phyloP scores from a whole-genome alignment of 345 rosid genomes.

The Theobroma cacao region DNA sequence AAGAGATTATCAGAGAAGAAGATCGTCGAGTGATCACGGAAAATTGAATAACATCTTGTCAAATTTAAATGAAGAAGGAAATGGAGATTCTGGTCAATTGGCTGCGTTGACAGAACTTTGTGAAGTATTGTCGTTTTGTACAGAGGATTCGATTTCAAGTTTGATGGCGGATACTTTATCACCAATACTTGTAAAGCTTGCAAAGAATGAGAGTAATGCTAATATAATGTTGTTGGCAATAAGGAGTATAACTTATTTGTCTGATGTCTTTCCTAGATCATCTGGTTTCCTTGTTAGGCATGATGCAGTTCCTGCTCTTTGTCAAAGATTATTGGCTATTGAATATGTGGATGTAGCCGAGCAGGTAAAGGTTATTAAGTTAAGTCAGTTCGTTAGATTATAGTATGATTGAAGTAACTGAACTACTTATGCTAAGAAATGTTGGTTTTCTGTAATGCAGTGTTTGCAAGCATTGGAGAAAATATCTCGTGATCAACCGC shows the following conservation, averaged over 20 bases:
- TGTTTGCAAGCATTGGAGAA: slow-evolving; percentile 99
- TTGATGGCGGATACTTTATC: slow-evolving; percentile 66
- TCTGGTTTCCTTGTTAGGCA: slow-evolving; percentile 69
- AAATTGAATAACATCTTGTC: slow-evolving; percentile 59
- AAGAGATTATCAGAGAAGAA: slow-evolving; percentile 59
- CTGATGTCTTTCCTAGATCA: slow-evolving; percentile 86
- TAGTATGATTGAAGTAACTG: slow-evolving; percentile 12
- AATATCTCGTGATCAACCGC: slow-evolving; percentile 86
- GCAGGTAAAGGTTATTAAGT: slow-evolving; percentile 47
- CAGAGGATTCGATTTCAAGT: slow-evolving; percentile 71
- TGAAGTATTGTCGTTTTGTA: slow-evolving; percentile 82
- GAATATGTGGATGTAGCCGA: slow-evolving; percentile 96
- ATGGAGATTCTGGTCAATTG: slow-evolving; percentile 58
- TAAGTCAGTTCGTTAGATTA: neutral
- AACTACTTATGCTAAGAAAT: neutral
- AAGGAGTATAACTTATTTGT: slow-evolving; percentile 86
- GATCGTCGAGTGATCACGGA: slow-evolving; percentile 63
- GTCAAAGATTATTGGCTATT: slow-evolving; percentile 66
- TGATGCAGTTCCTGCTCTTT: slow-evolving; percentile 78
- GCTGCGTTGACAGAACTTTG: slow-evolving; percentile 79
- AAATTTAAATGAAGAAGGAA: slow-evolving; percentile 45
- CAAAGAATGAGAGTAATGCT: slow-evolving; percentile 59
- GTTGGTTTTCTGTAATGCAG: slow-evolving; percentile 32
- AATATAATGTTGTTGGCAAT: slow-evolving; percentile 75
- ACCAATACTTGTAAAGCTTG: slow-evolving; percentile 69